These are phyloP conservation scores for Zanthoxylum bungeanum DNA, from an alignment of 345 rosid genomes.

Conservation along the genomic window DNA sequence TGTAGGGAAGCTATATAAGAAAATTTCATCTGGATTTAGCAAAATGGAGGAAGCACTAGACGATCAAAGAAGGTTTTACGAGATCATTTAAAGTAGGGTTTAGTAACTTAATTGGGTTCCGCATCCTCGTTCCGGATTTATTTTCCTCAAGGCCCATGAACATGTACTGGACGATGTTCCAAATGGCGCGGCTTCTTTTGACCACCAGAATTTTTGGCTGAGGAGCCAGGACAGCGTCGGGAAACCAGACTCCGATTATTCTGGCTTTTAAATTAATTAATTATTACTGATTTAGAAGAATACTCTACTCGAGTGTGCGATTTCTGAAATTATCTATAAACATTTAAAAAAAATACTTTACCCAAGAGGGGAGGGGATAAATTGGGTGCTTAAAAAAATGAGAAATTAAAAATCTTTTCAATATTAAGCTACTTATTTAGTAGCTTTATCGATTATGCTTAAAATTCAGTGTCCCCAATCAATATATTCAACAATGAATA, in stretches of 20 bases:
- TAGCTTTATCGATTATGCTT: too few relatives aligned
- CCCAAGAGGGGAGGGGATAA: too few relatives aligned
- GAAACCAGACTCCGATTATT: conserved; percentile 26
- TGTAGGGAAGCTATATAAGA: conserved; percentile 13
- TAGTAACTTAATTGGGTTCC: conserved; percentile 49
- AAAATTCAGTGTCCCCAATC: too few relatives aligned
- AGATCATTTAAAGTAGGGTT: not conserved
- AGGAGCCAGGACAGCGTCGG: conserved; percentile 55
- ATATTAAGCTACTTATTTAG: too few relatives aligned
- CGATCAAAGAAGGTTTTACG: too few relatives aligned
- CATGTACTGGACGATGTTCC: conserved; percentile 62
- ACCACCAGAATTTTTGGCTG: conserved; percentile 41
- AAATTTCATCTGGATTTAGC: not conserved
- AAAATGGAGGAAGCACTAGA: not conserved
- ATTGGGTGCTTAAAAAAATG: too few relatives aligned
- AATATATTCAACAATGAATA: too few relatives aligned
- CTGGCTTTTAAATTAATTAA: not conserved
- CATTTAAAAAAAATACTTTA: too few relatives aligned
- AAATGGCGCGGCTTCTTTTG: conserved; percentile 42
- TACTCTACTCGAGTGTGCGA: not conserved
- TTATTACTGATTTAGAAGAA: not conserved
- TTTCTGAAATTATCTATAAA: too few relatives aligned
- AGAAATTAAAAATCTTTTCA: too few relatives aligned
- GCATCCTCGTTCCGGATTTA: conserved; percentile 69
- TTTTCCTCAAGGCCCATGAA: conserved; percentile 55